Base-by-base conservation (phyloP, 345 rosid genomes). In the Noccaea caerulescens region DNA sequence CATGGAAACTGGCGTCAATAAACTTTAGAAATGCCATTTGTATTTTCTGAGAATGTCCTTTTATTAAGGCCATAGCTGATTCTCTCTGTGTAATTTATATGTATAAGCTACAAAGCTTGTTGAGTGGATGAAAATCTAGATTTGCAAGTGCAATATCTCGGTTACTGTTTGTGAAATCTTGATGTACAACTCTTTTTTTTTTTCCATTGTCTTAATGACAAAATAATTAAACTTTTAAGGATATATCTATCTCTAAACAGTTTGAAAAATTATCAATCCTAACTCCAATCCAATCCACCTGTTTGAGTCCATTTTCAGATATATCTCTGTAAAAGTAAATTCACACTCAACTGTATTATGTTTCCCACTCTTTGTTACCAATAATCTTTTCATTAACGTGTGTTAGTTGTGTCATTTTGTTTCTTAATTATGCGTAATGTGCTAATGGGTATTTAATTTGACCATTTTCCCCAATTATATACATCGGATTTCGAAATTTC, bases 1-100 rank as follows among this genome's bases (percentile, higher is more conserved):
- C 75, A 38, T 36, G 44, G 41, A 67, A 60, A 52, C 44, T 23
- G 27, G 6, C 37, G 34, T 74, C 41, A 59, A 58, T 43, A 59
- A 74, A 59, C 20, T 20, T 9, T n/a, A 12, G 66, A 66, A 42
- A 47, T 39, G 66, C 16, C 58, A 56, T 12, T 50, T 47, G 64
- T 56, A 11, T 56, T 12, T 12, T 50, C 27, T 30, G 58, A 36
- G 57, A 71, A 5, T 44, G n/a, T 16, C 10, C 34, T 12, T 72
- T 55, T 47, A 38, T 5, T 38, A 45, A 63, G 34, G 58, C 58
- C 34, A 37, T 13, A 37, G 50, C 20, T 58, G 18, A 9, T 44
- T 23, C 27, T 43, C 7, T 45, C 7, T 33, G n/a, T 43, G 57
- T 64, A 33, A 33, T 54, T 53, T 54, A 54, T 67, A 16, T 27